Evolutionary conservation across 768 basidiomycete species (phyloP), one percentile per base, ranked within the genome.

Genomic region (Pulveroboletus sp.): DNA sequence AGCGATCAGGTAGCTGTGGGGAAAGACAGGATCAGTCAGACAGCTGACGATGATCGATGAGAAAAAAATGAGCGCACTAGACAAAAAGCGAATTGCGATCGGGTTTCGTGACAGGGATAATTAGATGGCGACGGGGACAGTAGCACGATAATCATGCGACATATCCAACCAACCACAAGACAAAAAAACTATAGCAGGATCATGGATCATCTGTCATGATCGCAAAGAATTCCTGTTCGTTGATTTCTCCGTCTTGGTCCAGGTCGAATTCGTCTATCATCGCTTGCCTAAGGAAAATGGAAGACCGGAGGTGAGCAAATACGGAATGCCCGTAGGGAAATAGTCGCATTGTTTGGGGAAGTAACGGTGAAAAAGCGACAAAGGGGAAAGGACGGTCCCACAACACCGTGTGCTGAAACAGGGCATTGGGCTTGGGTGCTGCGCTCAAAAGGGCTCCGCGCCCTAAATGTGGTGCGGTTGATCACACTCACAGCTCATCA

Each of bases 251-350:
- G 58, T 99, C 96, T 67, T 93, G 86, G 72, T 99, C 96, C 24
- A 99, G 82, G 69, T 99, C 96, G 65, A 99, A 99, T 71, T 99
- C 96, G 61, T 99, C 96, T 64, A 99, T 99, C 96, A 99, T 99
- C 21, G 96, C 96, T 83, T 97, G 93, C 58, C 95, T 97, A 59
- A 35, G 59, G 51, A 58, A 49, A 57, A 60, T 51, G 57, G 57
- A 62, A 64, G 59, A 62, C 33, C 33, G 57, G 60, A 58, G 62
- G 51, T 68, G 55, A 68, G 58, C 57, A 69, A 64, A 69, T 61
- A 57, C 28, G 53, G 59, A 59, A 58, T 38, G 31, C n/a, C 15
- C 45, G 56, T 48, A 30, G 46, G 18, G 47, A 42, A 51, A 51
- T 48, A 46, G 47, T 33, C 50, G 48, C 43, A 52, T 53, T 54